Percentiles rank a stretch among this genome's conserved stretches.
Evolutionary conservation across 805 yeast genomes (phyloP).

Genomic region (Kodamaea leandrae): DNA sequence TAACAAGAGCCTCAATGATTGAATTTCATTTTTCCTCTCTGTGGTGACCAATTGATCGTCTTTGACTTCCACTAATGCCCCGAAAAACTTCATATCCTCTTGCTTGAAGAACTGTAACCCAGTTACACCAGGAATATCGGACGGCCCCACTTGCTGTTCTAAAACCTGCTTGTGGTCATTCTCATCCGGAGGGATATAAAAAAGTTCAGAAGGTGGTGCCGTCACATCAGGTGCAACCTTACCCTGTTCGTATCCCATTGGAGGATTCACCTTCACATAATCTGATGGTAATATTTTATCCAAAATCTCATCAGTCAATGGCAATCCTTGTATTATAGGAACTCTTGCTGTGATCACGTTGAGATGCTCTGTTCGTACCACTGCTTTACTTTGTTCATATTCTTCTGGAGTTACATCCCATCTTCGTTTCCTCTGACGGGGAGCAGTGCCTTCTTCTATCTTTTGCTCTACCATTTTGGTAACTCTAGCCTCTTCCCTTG

Average conservation of each 20-base stretch:
- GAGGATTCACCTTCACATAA: slow-evolving; percentile 43
- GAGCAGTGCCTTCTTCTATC: slow-evolving; percentile 11
- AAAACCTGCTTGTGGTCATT: slow-evolving; percentile 23
- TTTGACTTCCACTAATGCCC: slow-evolving; percentile 43
- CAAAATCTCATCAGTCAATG: slow-evolving; percentile 45
- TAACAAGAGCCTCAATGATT: slow-evolving; percentile 61
- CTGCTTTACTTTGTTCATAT: slow-evolving; percentile 26
- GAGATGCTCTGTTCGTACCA: background rate
- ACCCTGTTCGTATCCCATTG: slow-evolving; percentile 39
- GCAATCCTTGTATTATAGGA: slow-evolving; percentile 29
- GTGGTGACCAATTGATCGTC: slow-evolving; percentile 36
- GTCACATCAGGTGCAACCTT: slow-evolving; percentile 34
- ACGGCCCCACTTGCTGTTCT: slow-evolving; percentile 35
- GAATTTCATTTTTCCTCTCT: slow-evolving; percentile 58
- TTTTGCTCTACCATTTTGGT: slow-evolving; percentile 22
- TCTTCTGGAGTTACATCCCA: slow-evolving; percentile 47
- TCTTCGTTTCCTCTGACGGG: slow-evolving; percentile 32
- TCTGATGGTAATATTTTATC: slow-evolving; percentile 53
- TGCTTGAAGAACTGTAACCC: slow-evolving; percentile 69
- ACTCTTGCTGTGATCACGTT: slow-evolving; percentile 15
- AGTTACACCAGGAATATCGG: slow-evolving; percentile 61
- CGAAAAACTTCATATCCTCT: slow-evolving; percentile 70
- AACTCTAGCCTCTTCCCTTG: slow-evolving; percentile 32
- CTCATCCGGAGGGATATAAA: slow-evolving; percentile 51
- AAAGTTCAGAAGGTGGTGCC: slow-evolving; percentile 26